Evolutionary conservation across 352 stramenopile species (phyloP), one percentile per base, ranked within the genome.

Genomic region (Phytophthora meadii): DNA sequence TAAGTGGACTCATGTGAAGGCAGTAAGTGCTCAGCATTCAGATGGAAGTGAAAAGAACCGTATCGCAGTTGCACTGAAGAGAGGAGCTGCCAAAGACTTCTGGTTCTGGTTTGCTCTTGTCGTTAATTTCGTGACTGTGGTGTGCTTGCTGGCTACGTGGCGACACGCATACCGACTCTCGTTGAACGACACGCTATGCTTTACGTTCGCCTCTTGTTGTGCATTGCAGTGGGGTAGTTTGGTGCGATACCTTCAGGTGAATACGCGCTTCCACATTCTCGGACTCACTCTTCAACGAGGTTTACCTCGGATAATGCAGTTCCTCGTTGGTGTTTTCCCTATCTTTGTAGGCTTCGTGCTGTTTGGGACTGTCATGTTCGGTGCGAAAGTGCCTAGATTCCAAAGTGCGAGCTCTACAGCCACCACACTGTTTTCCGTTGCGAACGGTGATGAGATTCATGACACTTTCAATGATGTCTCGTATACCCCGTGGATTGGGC

Each of bases 351-450:
- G 85, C 3, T 97, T 93, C 60, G 86, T 94, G 28, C 61, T 95
- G 5, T 96, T 97, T 34, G 86, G 84, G 36, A 92, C 90, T 5
- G 71, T 93, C 66, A 94, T 93, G 87, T 96, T 97, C 61, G 89
- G 86, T 17, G 82, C 81, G 40, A 89, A 92, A 32, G 78, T 90
- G 30, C 82, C 87, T 54, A 75, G 86, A 6, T 97, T 97, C 68
- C 81, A 90, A 47, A 86, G 69, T 22, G 71, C 84, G 1, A 76
- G 83, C 5, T 63, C 71, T 27, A 92, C 88, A 1, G 79, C 84
- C 22, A 93, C 85, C 1, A 94, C 88, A 41, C 75, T 97, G 4
- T 97, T 95, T 72, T 87, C 84, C 9, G 78, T 97, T 9, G 83
- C 90, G 2, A 97, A 97, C 48, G 89, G 89, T 11, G 89, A 97